Evolutionary conservation across 495 filamentous ascomycete genomes (phyloP).

Genomic region (Aspergillus olivimuriae): DNA sequence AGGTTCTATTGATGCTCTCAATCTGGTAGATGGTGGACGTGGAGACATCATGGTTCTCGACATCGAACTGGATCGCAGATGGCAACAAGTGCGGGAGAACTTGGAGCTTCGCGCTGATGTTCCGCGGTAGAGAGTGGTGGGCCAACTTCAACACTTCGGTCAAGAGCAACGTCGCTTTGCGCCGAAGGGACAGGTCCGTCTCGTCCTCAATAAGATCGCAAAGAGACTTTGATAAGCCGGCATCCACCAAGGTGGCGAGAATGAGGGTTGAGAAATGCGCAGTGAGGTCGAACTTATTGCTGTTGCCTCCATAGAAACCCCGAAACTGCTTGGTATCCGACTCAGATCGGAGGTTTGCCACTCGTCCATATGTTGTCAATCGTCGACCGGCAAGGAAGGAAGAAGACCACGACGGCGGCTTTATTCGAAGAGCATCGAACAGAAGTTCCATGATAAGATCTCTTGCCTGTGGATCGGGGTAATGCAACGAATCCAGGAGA

Average conservation of each 20-base stretch:
- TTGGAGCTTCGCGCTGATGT: constrained; percentile 74
- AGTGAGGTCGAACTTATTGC: constrained; percentile 71
- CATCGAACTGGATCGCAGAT: constrained; percentile 62
- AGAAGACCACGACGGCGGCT: constrained; percentile 91
- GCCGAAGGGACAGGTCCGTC: constrained; percentile 65
- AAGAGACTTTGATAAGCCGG: constrained; percentile 66
- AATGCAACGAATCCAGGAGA: constrained; percentile 70
- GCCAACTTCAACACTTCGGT: constrained; percentile 87
- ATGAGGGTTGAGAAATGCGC: constrained; percentile 92
- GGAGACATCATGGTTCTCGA: constrained; percentile 68
- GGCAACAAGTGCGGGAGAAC: constrained; percentile 75
- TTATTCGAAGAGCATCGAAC: constrained; percentile 88
- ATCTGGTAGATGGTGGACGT: constrained; percentile 92
- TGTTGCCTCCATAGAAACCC: constrained; percentile 52
- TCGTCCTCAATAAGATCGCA: constrained; percentile 62
- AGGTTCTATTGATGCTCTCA: constrained; percentile 89
- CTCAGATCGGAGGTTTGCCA: constrained; percentile 76
- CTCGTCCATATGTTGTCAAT: constrained; percentile 89
- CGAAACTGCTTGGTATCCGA: constrained; percentile 37
- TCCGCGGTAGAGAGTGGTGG: constrained; percentile 72
- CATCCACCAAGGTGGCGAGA: constrained; percentile 76
- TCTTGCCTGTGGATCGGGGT: constrained; percentile 59
- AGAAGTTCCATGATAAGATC: constrained; percentile 75
- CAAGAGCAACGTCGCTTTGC: constrained; percentile 84
- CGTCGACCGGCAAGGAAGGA: constrained; percentile 89